phyloP scores from a whole-genome alignment of 2,329 filamentous ascomycete species.

The Metarhizium brunneum region DNA sequence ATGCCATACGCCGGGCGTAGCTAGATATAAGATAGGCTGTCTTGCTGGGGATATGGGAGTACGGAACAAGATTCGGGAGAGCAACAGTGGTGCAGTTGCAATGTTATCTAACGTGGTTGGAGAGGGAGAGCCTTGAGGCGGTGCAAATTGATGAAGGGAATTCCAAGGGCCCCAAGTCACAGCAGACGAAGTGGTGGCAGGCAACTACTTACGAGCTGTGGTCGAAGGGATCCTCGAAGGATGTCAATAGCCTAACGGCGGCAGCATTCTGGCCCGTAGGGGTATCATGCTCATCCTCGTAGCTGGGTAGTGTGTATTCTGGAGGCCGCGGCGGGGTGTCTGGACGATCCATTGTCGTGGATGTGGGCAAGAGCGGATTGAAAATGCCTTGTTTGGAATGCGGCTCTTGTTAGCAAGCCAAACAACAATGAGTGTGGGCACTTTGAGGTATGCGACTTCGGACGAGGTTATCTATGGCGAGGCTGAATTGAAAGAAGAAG shows the following conservation, averaged over 20 bases:
- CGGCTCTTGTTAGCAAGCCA: not conserved
- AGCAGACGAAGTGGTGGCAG: slow-evolving; percentile 7
- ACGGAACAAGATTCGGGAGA: not conserved
- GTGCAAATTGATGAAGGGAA: too few relatives aligned
- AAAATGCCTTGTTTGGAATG: slow-evolving; percentile 18
- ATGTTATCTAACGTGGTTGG: not conserved
- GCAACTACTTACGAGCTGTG: slow-evolving; percentile 44
- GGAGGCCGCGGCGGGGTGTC: slow-evolving; percentile 43
- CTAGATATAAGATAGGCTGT: not conserved
- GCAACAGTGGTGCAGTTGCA: not conserved
- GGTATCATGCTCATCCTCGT: slow-evolving; percentile 45
- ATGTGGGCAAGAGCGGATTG: not conserved
- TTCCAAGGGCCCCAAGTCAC: not conserved
- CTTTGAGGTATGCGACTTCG: not conserved
- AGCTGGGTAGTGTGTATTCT: slow-evolving; percentile 47
- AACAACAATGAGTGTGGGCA: not conserved
- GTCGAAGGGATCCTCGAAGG: slow-evolving; percentile 46
- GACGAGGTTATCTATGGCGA: not conserved
- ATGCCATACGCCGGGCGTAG: not conserved
- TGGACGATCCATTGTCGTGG: slow-evolving; percentile 36
- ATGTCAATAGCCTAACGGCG: slow-evolving; percentile 52
- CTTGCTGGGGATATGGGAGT: not conserved
- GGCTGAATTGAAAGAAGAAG: not conserved
- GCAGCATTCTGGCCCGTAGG: slow-evolving; percentile 39
- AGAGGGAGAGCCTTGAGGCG: not conserved